Evolutionary conservation across 768 basidiomycete genomes (phyloP).

Genomic region (Pilatotrama ljubarskyi): DNA sequence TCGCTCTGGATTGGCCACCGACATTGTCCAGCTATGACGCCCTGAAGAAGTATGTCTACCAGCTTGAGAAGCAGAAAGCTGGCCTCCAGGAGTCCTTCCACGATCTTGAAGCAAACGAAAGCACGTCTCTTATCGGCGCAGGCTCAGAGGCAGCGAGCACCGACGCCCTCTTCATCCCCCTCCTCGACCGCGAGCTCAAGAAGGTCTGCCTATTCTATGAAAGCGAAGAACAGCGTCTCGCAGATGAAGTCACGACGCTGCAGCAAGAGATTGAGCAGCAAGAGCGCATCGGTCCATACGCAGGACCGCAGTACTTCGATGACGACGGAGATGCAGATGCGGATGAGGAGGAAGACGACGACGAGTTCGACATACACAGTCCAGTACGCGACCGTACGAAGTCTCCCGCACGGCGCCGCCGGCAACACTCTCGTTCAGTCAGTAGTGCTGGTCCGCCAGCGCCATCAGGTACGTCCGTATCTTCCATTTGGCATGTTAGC

Average conservation of each 20-base stretch:
- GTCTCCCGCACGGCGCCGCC: conserved; percentile 14
- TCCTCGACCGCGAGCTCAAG: conserved; percentile 78
- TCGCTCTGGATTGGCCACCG: not conserved
- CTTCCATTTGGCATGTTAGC: not conserved
- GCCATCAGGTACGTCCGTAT: conserved; percentile 19
- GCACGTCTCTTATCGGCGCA: conserved; percentile 51
- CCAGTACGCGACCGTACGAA: conserved; percentile 37
- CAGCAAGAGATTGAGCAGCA: conserved; percentile 58
- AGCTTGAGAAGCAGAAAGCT: conserved; percentile 76
- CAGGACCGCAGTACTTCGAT: conserved; percentile 55
- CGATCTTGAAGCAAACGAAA: conserved; percentile 71
- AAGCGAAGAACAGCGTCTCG: conserved; percentile 70
- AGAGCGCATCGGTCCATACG: conserved; percentile 58
- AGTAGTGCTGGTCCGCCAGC: conserved; percentile 12
- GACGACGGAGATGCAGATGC: conserved; percentile 57
- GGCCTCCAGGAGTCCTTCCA: conserved; percentile 37
- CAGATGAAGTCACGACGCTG: conserved; percentile 57
- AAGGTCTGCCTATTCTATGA: conserved; percentile 84
- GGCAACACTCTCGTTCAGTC: conserved; percentile 20
- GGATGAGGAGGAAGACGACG: conserved; percentile 54
- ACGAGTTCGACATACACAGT: conserved; percentile 34
- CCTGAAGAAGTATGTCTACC: conserved; percentile 84
- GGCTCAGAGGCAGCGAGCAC: conserved; percentile 38
- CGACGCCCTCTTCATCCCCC: conserved; percentile 64
- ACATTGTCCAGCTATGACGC: conserved; percentile 65